Base-by-base conservation (phyloP, 1,284 basidiomycete species). In the Peniophora sp. region DNA sequence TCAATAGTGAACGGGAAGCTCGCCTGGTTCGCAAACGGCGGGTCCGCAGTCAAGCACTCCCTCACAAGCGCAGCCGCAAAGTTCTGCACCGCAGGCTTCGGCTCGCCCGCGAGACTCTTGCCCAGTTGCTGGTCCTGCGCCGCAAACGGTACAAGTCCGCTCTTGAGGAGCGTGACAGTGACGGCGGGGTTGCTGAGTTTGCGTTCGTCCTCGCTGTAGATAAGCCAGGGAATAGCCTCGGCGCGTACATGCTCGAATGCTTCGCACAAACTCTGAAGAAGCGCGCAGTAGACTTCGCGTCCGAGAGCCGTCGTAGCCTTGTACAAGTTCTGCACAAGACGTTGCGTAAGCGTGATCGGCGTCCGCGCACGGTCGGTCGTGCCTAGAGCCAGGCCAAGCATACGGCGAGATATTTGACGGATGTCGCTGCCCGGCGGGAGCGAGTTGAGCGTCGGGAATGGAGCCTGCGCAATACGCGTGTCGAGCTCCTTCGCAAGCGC, bases 161-260 rank as follows among this genome's bases (percentile, higher is more conserved):
- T 90, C 44, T 88, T 83, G 52, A 99, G 73, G 45, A 99, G 77
- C 1, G 92, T 89, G 25, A 92, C 81, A 0, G 94, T 98, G 56
- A 97, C 97, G n/a, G 38, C 16, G 5, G 93, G 83, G 14, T 98
- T 85, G 65, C 97, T 97, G 73, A 92, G 92, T 71, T 99, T 99
- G 62, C 94, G 90, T 71, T 96, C 91, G 67, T 99, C 97, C 65
- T 99, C 95, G 14, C 96, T 92, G 64, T 95, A 97, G 47, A 98
- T 73, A 49, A 99, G 74, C 97, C 97, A 99, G 12, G 89, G 92
- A 52, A 95, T 90, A 9, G 96, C 97, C 70, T 99, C 97, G 69
- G 93, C 93, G 19, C 90, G 92, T 44, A 97, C 95, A 61, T 97
- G 93, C 59, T 90, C 83, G 56, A 92, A 96, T 24, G 85, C 73